Evolutionary conservation across 208 protist species (phyloP), one percentile per base, ranked within the genome.

Genomic region (Strigomonas culicis): DNA sequence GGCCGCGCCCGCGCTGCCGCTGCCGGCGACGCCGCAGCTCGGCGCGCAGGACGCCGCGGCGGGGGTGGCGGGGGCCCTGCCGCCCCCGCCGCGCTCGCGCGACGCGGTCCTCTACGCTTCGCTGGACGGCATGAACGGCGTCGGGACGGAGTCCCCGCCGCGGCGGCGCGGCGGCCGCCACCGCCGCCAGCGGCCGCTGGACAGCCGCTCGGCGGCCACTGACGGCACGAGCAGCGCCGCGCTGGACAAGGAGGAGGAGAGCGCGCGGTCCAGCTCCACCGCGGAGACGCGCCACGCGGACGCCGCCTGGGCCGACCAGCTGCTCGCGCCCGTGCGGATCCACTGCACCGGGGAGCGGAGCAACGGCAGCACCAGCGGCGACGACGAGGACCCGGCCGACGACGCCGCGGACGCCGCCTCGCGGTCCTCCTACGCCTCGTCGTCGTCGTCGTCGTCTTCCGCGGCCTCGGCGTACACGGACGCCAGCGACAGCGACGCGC

Each of bases 111-210:
- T 44, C 13, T 17, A 46, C 44, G 66, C 59, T 15, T 75, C 70
- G 0, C 59, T 70, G 2, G 70, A 66, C 39, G 68, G 57, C 28
- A 63, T 70, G 50, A 55, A 60, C 10, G 64, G 63, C 24, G 28
- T 53, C 27, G 61, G 10, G 30, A 10, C 22, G 17, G 49, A 30
- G 22, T 4, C n/a, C 1, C 19, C 39, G 8, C 3, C 8, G 1
- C 1, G 10, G 13, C 11, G 15, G 11, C 1, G 15, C 10, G 19
- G 39, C 8, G 11, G 39, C 39, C 39, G 39, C 39, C 8, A 4
- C 1, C 39, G 15, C 13, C 39, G 13, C 19, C 39, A 17, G 11
- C 39, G 19, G 11, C 39, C 8, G 1, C 39, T n/a, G 11, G 11
- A 44, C 39, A 1, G 15, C 39, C 11, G 15, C 39, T n/a, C n/a